Base-by-base conservation (phyloP, 1,284 basidiomycete genomes). In the Sporisorium iseilematis-ciliati region DNA sequence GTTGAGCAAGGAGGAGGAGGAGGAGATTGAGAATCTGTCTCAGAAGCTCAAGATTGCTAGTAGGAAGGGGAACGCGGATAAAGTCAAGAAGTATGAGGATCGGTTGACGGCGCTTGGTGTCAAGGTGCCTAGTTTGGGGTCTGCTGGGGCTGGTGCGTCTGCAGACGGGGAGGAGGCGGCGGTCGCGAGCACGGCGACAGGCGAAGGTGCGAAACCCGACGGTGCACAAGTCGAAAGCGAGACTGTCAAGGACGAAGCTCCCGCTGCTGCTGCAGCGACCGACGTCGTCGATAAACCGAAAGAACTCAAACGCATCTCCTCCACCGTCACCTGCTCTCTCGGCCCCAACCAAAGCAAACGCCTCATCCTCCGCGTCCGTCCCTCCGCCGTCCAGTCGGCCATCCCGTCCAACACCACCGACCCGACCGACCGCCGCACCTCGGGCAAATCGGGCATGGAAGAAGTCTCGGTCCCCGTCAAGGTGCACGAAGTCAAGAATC, bases 41-140 rank as follows among this genome's bases (percentile, higher is more conserved):
- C 88, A 88, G 68, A 88, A 88, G 80, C 84, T 88, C 67, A 88
- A 88, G 82, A 88, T 88, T 52, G 87, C 87, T 0, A 77, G 81
- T 55, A 77, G 88, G 54, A 88, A 88, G 77, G 86, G 87, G 45
- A 88, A 88, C 66, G 52, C 72, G 42, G 87, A 88, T 66, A 88
- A 88, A 81, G 83, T 88, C 57, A 82, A 82, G 56, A 88, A 88
- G 80, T 88, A 88, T 79, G 86, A 87, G 62, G 81, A 84, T 48
- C 79, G 87, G 16, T 79, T 88, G 54, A 71, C 70, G 7, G 86
- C 87, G 72, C 78, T 88, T 0, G 87, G 87, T 4, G 83, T 88
- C 0, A 68, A 79, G 16, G 70, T 81, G 8, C 78, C 81, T 1
- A 65, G 65, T 7, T 57, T 62, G 21, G 40, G 65, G 12, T n/a